A percentile compares a stretch with the other conserved stretches of the same genome.
Conservation (phyloP, 2,329 filamentous ascomycete genomes). For the Ophidiomyces ophidiicola region DNA sequence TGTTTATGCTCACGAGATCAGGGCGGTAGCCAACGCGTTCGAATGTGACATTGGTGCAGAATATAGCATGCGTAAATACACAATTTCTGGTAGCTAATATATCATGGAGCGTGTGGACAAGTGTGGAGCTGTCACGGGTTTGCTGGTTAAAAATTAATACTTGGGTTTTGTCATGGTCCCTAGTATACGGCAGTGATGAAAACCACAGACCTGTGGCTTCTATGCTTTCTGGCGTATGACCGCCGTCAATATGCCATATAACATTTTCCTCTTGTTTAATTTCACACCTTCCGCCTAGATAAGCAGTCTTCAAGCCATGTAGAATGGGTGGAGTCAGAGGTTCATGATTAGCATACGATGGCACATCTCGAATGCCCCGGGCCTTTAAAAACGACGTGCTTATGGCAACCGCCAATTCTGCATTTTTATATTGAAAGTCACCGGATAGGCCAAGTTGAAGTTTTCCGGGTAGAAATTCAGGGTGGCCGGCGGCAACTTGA, state of each 20-base stretch:
- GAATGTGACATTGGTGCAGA: constrained; percentile 66
- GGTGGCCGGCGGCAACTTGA: constrained; percentile 39
- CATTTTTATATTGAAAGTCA: constrained; percentile 52
- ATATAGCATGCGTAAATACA: constrained; percentile 61
- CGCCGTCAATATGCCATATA: constrained; percentile 74
- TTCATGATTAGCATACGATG: constrained; percentile 28
- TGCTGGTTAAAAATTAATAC: constrained; percentile 88
- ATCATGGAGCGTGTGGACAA: constrained; percentile 52
- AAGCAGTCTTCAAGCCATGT: constrained; percentile 53
- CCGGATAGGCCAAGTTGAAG: constrained; percentile 48
- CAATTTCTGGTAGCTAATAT: constrained; percentile 37
- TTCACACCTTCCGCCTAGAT: constrained; percentile 67
- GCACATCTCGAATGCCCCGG: constrained; percentile 26
- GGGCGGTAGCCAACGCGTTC: constrained; percentile 48
- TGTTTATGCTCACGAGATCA: constrained; percentile 52
- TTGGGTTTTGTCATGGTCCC: constrained; percentile 32
- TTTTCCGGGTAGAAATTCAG: constrained; percentile 32
- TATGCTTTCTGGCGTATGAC: constrained; percentile 77
- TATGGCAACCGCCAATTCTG: constrained; percentile 46
- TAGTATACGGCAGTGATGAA: constrained; percentile 36
- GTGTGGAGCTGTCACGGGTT: constrained; percentile 58
- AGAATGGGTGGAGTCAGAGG: constrained; percentile 50
- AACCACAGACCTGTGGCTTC: constrained; percentile 69
- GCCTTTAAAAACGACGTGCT: constrained; percentile 31
- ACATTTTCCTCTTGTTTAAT: constrained; percentile 46